Conservation (phyloP, 345 rosid species). For the Trapa bicornis region DNA sequence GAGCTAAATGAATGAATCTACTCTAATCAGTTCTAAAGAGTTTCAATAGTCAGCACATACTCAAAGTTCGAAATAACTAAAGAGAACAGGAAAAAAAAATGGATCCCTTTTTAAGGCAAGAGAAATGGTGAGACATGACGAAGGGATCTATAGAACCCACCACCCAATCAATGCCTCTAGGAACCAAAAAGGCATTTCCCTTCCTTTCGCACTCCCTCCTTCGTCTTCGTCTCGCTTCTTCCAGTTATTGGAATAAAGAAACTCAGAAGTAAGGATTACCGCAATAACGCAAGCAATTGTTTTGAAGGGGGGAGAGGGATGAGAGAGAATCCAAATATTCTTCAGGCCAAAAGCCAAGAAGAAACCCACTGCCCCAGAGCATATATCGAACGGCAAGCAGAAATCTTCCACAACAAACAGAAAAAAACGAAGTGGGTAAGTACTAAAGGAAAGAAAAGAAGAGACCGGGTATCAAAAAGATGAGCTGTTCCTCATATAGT, state of each 20-base stretch:
- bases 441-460: too few relatives aligned
- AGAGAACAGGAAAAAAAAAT: neutral
- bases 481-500: constrained; percentile 17
- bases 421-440: neutral
- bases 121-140: neutral
- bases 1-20: neutral
- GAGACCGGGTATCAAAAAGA: constrained; percentile 7
- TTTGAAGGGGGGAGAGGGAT: constrained; percentile 1
- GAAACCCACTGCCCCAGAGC: constrained; percentile 4
- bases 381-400: constrained; percentile 7
- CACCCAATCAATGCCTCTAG: neutral
- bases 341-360: constrained; percentile 7
- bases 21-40: too few relatives aligned
- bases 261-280: constrained; percentile 3
- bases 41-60: neutral
- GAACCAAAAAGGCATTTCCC: neutral
- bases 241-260: neutral
- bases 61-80: neutral
- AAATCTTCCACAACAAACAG: constrained; percentile 2
- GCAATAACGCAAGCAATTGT: constrained; percentile 1
- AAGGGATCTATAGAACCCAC: constrained; percentile 4
- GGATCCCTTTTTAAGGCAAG: neutral
- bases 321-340: neutral
- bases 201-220: neutral
- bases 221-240: neutral